These are phyloP conservation scores for Hypoxylon crocopeplum DNA, from an alignment of 495 filamentous ascomycete species.

Conservation along the genomic window DNA sequence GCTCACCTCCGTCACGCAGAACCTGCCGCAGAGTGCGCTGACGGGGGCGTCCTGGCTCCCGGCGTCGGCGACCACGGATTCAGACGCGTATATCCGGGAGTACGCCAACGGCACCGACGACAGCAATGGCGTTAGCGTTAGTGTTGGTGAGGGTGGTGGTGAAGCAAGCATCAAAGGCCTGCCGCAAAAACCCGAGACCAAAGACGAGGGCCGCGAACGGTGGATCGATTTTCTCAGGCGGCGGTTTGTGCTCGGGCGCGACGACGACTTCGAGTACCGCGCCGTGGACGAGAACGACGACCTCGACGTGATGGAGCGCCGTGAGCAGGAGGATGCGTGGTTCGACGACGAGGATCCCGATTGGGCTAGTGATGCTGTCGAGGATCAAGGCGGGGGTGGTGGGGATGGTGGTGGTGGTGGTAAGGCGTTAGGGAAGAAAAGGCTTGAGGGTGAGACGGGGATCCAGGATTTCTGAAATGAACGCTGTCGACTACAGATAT, in stretches of 20 bases:
- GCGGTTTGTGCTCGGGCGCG: constrained; percentile 73
- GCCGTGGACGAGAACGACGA: constrained; percentile 73
- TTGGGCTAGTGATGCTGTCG: constrained; percentile 65
- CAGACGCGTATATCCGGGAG: constrained; percentile 28
- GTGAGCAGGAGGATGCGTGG: constrained; percentile 68
- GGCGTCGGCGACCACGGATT: constrained; percentile 15
- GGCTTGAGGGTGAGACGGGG: constrained; percentile 73
- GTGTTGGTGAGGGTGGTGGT: constrained; percentile 30
- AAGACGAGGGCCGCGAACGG: constrained; percentile 67
- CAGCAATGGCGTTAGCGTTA: background rate
- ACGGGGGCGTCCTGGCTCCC: constrained; percentile 20
- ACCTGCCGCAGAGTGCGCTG: background rate
- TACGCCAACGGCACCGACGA: constrained; percentile 27
- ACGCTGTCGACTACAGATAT: too few relatives aligned
- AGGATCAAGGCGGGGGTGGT: constrained; percentile 61
- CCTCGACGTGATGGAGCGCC: constrained; percentile 69
- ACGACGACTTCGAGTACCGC: constrained; percentile 78
- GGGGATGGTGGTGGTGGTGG: constrained; percentile 42
- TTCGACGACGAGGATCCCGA: constrained; percentile 78
- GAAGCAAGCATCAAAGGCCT: constrained; percentile 64
- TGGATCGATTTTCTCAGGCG: constrained; percentile 74
- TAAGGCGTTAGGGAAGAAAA: constrained; percentile 26
- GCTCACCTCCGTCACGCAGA: constrained; percentile 42
- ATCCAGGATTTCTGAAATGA: constrained; percentile 75
- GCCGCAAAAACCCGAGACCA: constrained; percentile 55